Percentiles rank a stretch among this genome's conserved stretches.
These are phyloP conservation scores for Jasminum sambac DNA, from an alignment of 257 asterid genomes.

Conservation along the genomic window DNA sequence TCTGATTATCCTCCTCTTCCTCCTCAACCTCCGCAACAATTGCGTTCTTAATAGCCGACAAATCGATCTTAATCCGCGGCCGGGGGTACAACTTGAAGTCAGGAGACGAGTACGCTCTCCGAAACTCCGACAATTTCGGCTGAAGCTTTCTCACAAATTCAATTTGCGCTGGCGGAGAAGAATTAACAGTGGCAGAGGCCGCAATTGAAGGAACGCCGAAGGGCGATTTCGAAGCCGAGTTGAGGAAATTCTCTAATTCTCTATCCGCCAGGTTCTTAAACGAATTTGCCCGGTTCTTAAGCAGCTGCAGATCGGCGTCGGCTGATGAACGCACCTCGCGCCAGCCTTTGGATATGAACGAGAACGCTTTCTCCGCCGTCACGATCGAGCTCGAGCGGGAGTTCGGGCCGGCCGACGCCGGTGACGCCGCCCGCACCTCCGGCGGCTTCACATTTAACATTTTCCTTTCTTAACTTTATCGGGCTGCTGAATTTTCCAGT, in stretches of 20 bases:
- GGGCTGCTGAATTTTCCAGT: slow-evolving; percentile 29
- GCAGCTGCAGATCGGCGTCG: slow-evolving; percentile 84
- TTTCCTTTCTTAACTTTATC: not conserved
- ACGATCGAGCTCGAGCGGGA: slow-evolving; percentile 40
- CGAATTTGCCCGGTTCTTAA: slow-evolving; percentile 80
- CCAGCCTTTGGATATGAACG: slow-evolving; percentile 96
- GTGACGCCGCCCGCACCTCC: slow-evolving; percentile 56
- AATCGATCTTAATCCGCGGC: slow-evolving; percentile 62
- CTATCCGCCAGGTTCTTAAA: slow-evolving; percentile 74
- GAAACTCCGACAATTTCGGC: slow-evolving; percentile 74
- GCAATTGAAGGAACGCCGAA: slow-evolving; percentile 69
- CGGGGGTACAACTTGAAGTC: slow-evolving; percentile 70
- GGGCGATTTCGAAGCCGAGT: slow-evolving; percentile 79
- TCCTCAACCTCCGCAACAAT: slow-evolving; percentile 77
- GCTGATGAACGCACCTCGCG: slow-evolving; percentile 96
- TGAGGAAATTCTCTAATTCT: slow-evolving; percentile 83
- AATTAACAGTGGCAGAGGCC: slow-evolving; percentile 56
- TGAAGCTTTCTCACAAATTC: slow-evolving; percentile 80
- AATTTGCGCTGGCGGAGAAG: slow-evolving; percentile 67
- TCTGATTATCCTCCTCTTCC: slow-evolving; percentile 45
- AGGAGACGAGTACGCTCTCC: slow-evolving; percentile 85
- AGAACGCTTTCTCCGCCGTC: slow-evolving; percentile 88
- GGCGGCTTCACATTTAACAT: slow-evolving; percentile 59
- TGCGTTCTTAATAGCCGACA: slow-evolving; percentile 76
- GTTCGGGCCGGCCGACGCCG: slow-evolving; percentile 36